Base-by-base conservation (phyloP, 352 stramenopile genomes). In the Phytophthora cryptogea region DNA sequence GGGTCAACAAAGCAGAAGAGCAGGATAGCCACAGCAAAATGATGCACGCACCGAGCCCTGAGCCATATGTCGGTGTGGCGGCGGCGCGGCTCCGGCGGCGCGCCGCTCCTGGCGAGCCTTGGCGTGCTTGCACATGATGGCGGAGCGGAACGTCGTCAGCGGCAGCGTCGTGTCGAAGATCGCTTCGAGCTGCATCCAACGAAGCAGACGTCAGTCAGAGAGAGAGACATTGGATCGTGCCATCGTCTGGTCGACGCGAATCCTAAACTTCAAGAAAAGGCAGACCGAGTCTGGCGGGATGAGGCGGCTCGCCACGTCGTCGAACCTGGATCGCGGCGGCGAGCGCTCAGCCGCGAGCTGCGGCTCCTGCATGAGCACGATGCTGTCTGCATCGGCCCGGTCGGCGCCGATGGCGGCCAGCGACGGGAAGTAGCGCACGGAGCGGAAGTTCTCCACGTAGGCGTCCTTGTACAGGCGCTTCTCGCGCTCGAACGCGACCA, bases 381-480 rank as follows among this genome's bases (percentile, higher is more conserved):
- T 86, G 59, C 78, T 88, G 45, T 76, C 66, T 30, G 70, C 74
- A 10, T 88, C 64, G 44, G 74, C 65, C 23, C 56, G 58, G n/a
- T 74, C 77, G 8, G 72, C 49, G 23, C 74, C 80, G 50, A 88
- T 80, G 10, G 68, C 67, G 26, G 74, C 76, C 32, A 89, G 75
- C 54, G 78, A 76, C n/a, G 80, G 80, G 65, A 92, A 92, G 60
- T 88, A 71, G 51, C 83, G 80, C 68, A 90, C 75, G 16, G 78
- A 76, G 46, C 78, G 76, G 45, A 89, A 92, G 50, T 86, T 83
- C 43, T 80, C 62, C 27, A 88, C 83, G 47, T 89, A 88, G 0
- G 80, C 80, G 57, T 90, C 76, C 67, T 89, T 90, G 59, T 88
- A 90, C 36, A 86, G 68, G 55, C 79, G 75, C 76, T 88, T 92